These are phyloP conservation scores for Acmispon strigosus DNA, from an alignment of 306 rosid genomes.

Conservation along the genomic window DNA sequence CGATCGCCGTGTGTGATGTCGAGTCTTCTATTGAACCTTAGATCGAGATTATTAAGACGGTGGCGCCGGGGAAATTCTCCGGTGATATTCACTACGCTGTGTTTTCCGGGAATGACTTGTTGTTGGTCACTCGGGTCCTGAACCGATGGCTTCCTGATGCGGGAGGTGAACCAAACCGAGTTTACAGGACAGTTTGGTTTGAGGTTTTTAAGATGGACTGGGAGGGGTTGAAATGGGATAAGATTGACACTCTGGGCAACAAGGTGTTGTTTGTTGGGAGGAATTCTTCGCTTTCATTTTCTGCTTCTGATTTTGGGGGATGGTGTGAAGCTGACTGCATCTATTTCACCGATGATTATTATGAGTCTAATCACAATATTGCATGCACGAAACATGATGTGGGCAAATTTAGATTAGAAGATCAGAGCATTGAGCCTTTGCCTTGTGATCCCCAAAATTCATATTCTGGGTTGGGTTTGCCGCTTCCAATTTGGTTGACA, in stretches of 20 bases:
- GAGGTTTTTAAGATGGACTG: conserved; percentile 50
- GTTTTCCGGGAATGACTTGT: conserved; percentile 34
- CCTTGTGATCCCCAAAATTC: conserved; percentile 38
- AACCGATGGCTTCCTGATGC: conserved; percentile 19
- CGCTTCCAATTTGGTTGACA: conserved; percentile 59
- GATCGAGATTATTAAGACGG: neutral
- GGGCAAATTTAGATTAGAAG: conserved; percentile 46
- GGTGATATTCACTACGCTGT: conserved; percentile 58
- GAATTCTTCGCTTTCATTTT: conserved; percentile 46
- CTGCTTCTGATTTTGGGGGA: conserved; percentile 44
- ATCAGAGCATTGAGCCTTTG: conserved; percentile 37
- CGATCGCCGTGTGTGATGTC: conserved; percentile 42
- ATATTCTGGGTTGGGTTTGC: conserved; percentile 21
- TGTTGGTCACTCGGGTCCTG: conserved; percentile 41
- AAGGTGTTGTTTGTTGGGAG: conserved; percentile 49
- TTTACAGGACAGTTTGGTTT: conserved; percentile 44
- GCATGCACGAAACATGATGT: conserved; percentile 44
- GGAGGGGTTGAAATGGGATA: conserved; percentile 34
- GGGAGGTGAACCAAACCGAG: neutral
- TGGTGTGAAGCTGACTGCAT: conserved; percentile 41
- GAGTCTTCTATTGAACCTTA: neutral
- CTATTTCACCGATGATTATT: conserved; percentile 61
- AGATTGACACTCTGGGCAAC: conserved; percentile 40
- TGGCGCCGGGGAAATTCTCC: neutral
- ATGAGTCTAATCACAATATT: conserved; percentile 40